Evolutionary conservation across 495 filamentous ascomycete species (phyloP).

Genomic region (Penicillium chermesinum): DNA sequence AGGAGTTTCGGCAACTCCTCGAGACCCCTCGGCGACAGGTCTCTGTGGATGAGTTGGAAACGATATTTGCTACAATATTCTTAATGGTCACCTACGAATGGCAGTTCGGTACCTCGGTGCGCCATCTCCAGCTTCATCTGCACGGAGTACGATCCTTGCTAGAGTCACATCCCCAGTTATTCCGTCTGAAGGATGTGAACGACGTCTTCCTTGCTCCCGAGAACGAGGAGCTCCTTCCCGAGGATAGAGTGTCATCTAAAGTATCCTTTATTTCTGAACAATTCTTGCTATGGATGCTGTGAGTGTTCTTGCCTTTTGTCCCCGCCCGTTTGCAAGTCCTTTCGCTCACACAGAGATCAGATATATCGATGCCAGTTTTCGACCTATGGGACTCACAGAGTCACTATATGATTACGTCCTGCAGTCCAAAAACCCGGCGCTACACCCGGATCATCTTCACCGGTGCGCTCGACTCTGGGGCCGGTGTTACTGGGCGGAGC

Average conservation of each 20-base stretch:
- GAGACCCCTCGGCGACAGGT: slow-evolving; percentile 28
- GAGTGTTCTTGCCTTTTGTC: slow-evolving; percentile 1
- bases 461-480: slow-evolving; percentile 40
- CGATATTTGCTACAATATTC: slow-evolving; percentile 40
- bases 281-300: slow-evolving; percentile 39
- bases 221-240: slow-evolving; percentile 2
- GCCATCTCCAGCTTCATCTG: slow-evolving; percentile 38
- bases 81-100: slow-evolving; percentile 41
- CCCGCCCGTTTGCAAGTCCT: not conserved
- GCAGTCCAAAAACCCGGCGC: slow-evolving; percentile 31
- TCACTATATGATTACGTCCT: slow-evolving; percentile 36
- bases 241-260: slow-evolving; percentile 13
- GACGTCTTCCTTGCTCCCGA: slow-evolving; percentile 28
- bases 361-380: slow-evolving; percentile 36
- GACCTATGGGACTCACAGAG: slow-evolving; percentile 31
- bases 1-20: slow-evolving; percentile 39
- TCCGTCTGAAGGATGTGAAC: slow-evolving; percentile 31
- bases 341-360: slow-evolving; percentile 14
- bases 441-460: slow-evolving; percentile 38
- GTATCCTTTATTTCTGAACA: slow-evolving; percentile 40
- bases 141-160: slow-evolving; percentile 38
- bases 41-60: slow-evolving; percentile 30
- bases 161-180: slow-evolving; percentile 36
- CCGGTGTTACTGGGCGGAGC: slow-evolving; percentile 40
- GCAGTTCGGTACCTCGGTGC: slow-evolving; percentile 39